These are phyloP conservation scores for Curvularia hawaiiensis DNA, from an alignment of 2,329 filamentous ascomycete species.

Conservation along the genomic window DNA sequence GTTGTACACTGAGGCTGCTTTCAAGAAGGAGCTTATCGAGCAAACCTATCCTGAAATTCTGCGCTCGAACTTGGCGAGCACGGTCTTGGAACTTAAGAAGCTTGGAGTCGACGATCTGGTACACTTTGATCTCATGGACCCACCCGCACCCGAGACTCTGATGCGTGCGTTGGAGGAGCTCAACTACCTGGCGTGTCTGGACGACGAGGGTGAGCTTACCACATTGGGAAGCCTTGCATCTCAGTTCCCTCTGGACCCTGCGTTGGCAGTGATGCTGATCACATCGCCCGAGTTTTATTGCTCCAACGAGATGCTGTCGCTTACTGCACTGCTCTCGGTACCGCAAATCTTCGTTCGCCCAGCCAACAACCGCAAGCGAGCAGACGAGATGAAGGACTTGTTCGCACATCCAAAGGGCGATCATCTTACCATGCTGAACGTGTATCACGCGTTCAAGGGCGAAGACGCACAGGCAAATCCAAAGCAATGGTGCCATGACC, in stretches of 20 bases:
- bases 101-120: constrained; percentile 94
- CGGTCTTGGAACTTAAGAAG: constrained; percentile 96
- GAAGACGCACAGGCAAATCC: constrained; percentile 70
- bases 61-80: constrained; percentile 91
- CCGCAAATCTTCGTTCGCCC: constrained; percentile 93
- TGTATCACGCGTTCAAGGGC: constrained; percentile 95
- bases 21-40: constrained; percentile 97
- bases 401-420: constrained; percentile 95
- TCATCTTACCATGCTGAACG: constrained; percentile 94
- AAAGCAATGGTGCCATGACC: constrained; percentile 95
- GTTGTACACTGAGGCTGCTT: constrained; percentile 91
- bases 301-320: constrained; percentile 96
- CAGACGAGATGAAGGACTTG: constrained; percentile 95
- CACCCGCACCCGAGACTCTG: constrained; percentile 94
- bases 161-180: constrained; percentile 98
- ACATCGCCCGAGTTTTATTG: constrained; percentile 98
- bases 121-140: constrained; percentile 99
- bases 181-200: constrained; percentile 94
- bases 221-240: constrained; percentile 84
- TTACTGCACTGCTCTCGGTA: constrained; percentile 91
- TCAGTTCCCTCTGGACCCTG: constrained; percentile 92
- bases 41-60: constrained; percentile 97
- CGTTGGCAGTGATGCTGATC: constrained; percentile 96
- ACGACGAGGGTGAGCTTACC: constrained; percentile 95
- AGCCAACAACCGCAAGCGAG: constrained; percentile 81